A percentile compares a stretch with the other conserved stretches of the same genome.
These are phyloP conservation scores for Paracorniculantispora psalliotae DNA, from an alignment of 2,329 filamentous ascomycete species.

Conservation along the genomic window DNA sequence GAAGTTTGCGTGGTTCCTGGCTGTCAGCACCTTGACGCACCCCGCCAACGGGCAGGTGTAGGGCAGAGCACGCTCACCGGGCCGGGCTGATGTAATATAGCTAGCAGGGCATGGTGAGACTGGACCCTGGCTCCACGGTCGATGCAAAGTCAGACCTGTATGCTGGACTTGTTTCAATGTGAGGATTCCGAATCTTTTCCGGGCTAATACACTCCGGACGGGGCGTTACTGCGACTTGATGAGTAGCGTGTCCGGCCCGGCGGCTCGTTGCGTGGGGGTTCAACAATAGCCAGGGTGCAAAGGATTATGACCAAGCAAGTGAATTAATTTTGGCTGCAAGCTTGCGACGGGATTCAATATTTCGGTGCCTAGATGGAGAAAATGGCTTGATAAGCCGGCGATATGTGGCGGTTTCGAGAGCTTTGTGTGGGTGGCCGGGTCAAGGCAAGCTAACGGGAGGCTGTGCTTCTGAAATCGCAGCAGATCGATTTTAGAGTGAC, in stretches of 20 bases:
- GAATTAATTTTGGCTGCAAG: neutral
- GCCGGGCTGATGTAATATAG: conserved; percentile 11
- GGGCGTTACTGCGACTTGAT: neutral
- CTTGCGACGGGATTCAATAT: conserved; percentile 2
- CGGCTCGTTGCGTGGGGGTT: neutral
- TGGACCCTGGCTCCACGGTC: neutral
- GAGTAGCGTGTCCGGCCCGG: neutral
- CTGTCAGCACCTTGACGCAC: conserved; percentile 1
- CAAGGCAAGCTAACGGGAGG: neutral
- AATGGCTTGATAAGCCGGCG: neutral
- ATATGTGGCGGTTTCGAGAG: neutral
- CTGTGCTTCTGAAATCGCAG: too few relatives aligned
- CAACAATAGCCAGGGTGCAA: neutral
- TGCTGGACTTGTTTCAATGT: neutral
- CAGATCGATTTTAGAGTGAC: too few relatives aligned
- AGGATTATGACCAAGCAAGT: neutral
- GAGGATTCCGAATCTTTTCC: neutral
- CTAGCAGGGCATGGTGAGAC: neutral
- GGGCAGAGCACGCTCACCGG: conserved; percentile 1
- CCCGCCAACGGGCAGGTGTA: neutral
- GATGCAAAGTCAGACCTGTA: neutral
- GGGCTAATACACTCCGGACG: neutral
- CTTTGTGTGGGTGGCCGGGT: neutral
- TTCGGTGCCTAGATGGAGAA: neutral
- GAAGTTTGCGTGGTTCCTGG: neutral